These are phyloP conservation scores for Infundibulicybe gibba DNA, from an alignment of 768 basidiomycete species.

Conservation along the genomic window DNA sequence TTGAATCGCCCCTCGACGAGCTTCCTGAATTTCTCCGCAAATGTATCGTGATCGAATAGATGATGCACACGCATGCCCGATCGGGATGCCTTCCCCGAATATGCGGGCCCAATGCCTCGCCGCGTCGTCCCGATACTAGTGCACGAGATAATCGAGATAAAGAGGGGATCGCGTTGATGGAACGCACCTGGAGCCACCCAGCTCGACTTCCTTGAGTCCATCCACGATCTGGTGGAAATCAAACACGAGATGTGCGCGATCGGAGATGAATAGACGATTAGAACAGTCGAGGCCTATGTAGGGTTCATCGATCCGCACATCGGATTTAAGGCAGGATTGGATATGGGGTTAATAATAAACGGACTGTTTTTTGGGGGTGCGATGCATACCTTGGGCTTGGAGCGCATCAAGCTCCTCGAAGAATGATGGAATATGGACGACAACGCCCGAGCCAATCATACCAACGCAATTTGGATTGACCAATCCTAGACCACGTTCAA, in stretches of 20 bases:
- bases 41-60: constrained; percentile 81
- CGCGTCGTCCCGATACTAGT: constrained; percentile 94
- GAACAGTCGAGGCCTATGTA: constrained; percentile 80
- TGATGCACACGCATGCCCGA: constrained; percentile 96
- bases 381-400: constrained; percentile 69
- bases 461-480: constrained; percentile 84
- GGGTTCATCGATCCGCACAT: not conserved
- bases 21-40: constrained; percentile 90
- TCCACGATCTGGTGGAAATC: constrained; percentile 99
- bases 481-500: constrained; percentile 47
- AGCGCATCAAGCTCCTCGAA: constrained; percentile 90
- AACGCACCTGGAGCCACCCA: constrained; percentile 78
- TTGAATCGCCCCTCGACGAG: constrained; percentile 97
- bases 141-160: not conserved
- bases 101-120: constrained; percentile 97
- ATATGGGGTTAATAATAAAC: no score
- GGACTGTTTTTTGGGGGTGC: not conserved
- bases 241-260: constrained; percentile 95
- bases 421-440: constrained; percentile 93
- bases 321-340: not conserved
- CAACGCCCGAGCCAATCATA: constrained; percentile 93
- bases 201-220: constrained; percentile 95
- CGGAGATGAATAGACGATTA: constrained; percentile 85
- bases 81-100: constrained; percentile 95
- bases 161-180: not conserved